Evolutionary conservation across 768 basidiomycete genomes (phyloP).

Genomic region (Trametes maxima): DNA sequence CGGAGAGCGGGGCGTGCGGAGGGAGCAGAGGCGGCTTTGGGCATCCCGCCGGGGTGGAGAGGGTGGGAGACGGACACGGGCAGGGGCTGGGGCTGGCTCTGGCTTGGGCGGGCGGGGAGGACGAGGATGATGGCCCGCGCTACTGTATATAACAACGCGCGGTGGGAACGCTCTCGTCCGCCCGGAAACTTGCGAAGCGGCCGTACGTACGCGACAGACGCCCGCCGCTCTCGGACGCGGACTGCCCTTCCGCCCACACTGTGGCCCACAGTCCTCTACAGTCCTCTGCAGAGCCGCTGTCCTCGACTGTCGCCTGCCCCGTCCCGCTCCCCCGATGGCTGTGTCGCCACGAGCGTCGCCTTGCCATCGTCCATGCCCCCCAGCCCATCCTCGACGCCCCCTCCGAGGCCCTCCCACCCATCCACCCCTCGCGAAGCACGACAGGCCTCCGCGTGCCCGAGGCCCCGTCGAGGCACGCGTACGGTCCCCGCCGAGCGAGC

Average conservation of each 20-base stretch:
- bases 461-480: too few relatives aligned
- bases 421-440: too few relatives aligned
- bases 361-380: not conserved
- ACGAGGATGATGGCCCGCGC: constrained; percentile 1
- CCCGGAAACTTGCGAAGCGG: constrained; percentile 20
- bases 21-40: constrained; percentile 51
- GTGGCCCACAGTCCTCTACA: too few relatives aligned
- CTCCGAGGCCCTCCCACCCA: too few relatives aligned
- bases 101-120: not conserved
- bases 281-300: too few relatives aligned
- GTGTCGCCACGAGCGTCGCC: constrained; percentile 17
- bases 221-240: not conserved
- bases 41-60: constrained; percentile 48
- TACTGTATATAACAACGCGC: constrained; percentile 16
- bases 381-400: not conserved
- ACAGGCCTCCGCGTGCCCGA: too few relatives aligned
- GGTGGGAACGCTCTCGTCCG: constrained; percentile 19
- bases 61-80: not conserved
- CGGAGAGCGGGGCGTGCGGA: constrained; percentile 66
- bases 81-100: not conserved
- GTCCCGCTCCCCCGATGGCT: constrained; percentile 4
- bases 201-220: constrained; percentile 13
- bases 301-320: too few relatives aligned
- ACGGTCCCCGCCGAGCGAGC: too few relatives aligned
- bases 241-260: too few relatives aligned